Percentiles rank a stretch among this genome's conserved stretches.
These are phyloP conservation scores for Pseudozyma pruni DNA, from an alignment of 1,284 basidiomycete genomes.

Conservation along the genomic window DNA sequence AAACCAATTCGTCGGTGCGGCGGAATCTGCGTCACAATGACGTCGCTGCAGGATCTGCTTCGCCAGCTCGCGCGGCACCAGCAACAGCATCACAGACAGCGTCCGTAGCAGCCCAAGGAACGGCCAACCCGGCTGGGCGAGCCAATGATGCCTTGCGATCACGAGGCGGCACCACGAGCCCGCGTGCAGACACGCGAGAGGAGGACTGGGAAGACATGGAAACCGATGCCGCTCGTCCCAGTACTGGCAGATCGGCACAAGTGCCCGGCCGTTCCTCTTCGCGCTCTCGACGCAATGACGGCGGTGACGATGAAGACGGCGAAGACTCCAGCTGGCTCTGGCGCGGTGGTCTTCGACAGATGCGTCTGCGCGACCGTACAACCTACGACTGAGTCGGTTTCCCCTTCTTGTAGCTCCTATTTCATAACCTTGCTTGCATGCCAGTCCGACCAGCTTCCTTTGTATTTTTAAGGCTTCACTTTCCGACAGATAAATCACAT, in stretches of 20 bases:
- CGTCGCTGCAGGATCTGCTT: conserved; percentile 2
- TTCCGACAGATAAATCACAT: too few species aligned
- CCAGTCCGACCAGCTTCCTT: too few species aligned
- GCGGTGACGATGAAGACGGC: conserved; percentile 36
- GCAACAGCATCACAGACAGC: neutral
- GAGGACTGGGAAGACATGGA: conserved; percentile 43
- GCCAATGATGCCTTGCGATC: neutral
- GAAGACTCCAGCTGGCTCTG: conserved; percentile 54
- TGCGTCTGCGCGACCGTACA: conserved; percentile 53
- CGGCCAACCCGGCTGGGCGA: neutral
- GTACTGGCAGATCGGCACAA: neutral
- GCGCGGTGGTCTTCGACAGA: conserved; percentile 51
- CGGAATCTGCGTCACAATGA: conserved; percentile 1
- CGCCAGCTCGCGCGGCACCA: conserved; percentile 1
- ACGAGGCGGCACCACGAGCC: neutral
- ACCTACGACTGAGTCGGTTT: conserved; percentile 54
- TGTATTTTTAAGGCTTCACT: too few species aligned
- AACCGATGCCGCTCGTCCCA: neutral
- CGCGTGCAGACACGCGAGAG: conserved; percentile 5
- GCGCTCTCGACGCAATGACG: conserved; percentile 16
- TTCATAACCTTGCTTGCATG: too few species aligned
- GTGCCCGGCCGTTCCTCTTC: conserved; percentile 3
- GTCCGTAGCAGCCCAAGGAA: neutral
- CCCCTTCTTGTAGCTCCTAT: neutral
- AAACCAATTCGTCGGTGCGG: conserved; percentile 7